Percentiles rank a stretch among this genome's conserved stretches.
Evolutionary conservation across 495 filamentous ascomycete species (phyloP).

Genomic region (Hyaloscypha variabilis): DNA sequence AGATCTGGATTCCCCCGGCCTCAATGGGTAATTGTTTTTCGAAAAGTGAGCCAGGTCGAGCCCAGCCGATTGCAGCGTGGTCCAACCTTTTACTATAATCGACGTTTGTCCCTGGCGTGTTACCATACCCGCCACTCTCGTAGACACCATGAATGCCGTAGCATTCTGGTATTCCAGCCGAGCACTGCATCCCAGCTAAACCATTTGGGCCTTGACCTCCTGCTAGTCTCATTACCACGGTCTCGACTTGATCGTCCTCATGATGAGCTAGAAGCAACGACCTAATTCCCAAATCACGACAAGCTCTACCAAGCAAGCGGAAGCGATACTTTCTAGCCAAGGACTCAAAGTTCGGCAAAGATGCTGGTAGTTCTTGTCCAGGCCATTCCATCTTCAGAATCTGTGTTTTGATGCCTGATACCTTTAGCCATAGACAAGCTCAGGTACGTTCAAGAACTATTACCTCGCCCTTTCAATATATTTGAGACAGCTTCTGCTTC

Average conservation of each 20-base stretch:
- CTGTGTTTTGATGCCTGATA: slow-evolving; percentile 49
- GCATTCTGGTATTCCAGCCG: slow-evolving; percentile 79
- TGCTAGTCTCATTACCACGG: slow-evolving; percentile 74
- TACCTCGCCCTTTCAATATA: slow-evolving; percentile 46
- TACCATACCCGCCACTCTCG: slow-evolving; percentile 52
- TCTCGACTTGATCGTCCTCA: slow-evolving; percentile 85
- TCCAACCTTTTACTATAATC: background rate
- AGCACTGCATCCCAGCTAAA: slow-evolving; percentile 66
- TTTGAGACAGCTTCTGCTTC: slow-evolving; percentile 67
- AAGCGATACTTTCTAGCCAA: slow-evolving; percentile 77
- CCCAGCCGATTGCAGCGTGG: background rate
- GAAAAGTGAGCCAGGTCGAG: background rate
- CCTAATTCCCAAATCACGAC: slow-evolving; percentile 46
- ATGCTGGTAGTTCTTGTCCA: slow-evolving; percentile 37
- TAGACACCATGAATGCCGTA: slow-evolving; percentile 70
- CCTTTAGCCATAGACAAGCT: background rate
- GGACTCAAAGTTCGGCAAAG: slow-evolving; percentile 72
- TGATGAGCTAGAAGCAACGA: slow-evolving; percentile 81
- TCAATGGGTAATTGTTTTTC: slow-evolving; percentile 39
- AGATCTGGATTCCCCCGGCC: slow-evolving; percentile 68
- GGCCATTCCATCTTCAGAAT: slow-evolving; percentile 57
- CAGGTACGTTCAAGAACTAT: background rate
- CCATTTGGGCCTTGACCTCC: slow-evolving; percentile 63
- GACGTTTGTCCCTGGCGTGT: background rate
- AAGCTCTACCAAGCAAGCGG: slow-evolving; percentile 65